Conservation (phyloP, 2,329 filamentous ascomycete species). For the Aspergillus glaucus region DNA sequence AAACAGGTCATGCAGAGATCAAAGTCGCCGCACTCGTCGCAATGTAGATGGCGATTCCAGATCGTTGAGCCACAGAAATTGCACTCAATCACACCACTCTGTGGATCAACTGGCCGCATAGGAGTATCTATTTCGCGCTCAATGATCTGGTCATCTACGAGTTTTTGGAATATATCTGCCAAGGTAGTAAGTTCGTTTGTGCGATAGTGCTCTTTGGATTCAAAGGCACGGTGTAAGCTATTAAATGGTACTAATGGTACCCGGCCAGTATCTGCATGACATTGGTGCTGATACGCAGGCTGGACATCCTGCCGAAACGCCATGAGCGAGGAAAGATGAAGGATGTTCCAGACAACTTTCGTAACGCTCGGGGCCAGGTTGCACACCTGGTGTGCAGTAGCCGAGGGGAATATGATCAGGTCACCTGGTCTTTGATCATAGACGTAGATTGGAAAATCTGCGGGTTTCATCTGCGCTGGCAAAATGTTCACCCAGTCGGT, state of each 20-base stretch:
- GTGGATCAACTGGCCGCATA: slow-evolving; percentile 23
- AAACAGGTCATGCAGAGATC: slow-evolving; percentile 32
- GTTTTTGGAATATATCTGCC: slow-evolving; percentile 21
- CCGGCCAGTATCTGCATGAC: slow-evolving; percentile 25
- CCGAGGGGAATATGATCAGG: slow-evolving; percentile 31
- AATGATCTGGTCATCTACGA: slow-evolving; percentile 28
- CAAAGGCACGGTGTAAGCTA: neutral
- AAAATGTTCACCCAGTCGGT: slow-evolving; percentile 30
- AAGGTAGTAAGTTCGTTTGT: slow-evolving; percentile 5
- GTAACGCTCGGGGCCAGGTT: slow-evolving; percentile 29
- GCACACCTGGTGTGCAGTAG: slow-evolving; percentile 33
- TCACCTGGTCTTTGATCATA: slow-evolving; percentile 29
- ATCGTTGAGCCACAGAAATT: slow-evolving; percentile 34
- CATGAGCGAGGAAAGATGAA: slow-evolving; percentile 28
- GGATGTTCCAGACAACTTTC: slow-evolving; percentile 33
- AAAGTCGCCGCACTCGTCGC: slow-evolving; percentile 30
- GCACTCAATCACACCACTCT: slow-evolving; percentile 28
- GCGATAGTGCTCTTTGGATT: neutral
- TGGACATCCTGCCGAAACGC: slow-evolving; percentile 31
- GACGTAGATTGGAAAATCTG: slow-evolving; percentile 31
- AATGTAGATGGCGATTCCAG: slow-evolving; percentile 34
- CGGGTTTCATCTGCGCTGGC: slow-evolving; percentile 22
- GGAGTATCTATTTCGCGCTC: slow-evolving; percentile 14
- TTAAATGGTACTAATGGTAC: slow-evolving; percentile 23
- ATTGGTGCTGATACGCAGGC: slow-evolving; percentile 28